Conservation (phyloP, 768 basidiomycete species). For the Suillus cothurnatus region DNA sequence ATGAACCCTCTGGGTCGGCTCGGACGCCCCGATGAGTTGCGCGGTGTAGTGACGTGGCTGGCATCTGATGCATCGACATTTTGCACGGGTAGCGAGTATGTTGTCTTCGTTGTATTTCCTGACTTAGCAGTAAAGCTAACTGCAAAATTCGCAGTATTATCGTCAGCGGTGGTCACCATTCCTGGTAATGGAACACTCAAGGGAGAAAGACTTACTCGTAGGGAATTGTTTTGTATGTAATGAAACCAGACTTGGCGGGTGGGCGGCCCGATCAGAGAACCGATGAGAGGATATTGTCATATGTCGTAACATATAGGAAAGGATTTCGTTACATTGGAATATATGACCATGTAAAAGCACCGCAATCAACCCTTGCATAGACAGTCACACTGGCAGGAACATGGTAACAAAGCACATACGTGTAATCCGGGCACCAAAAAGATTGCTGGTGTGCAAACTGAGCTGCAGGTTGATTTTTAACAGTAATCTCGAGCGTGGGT, state of each 20-base stretch:
- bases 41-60: conserved; percentile 72
- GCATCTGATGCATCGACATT: conserved; percentile 77
- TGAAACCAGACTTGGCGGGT: background rate
- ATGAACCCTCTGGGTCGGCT: conserved; percentile 73
- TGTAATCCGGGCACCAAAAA: too few relatives aligned
- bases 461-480: too few relatives aligned
- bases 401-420: too few relatives aligned
- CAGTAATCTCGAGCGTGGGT: background rate
- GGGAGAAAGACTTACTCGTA: background rate
- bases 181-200: conserved; percentile 24
- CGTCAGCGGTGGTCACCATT: conserved; percentile 34
- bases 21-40: conserved; percentile 70
- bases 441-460: too few relatives aligned
- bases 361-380: too few relatives aligned
- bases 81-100: conserved; percentile 83
- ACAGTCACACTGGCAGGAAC: too few relatives aligned
- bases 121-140: background rate
- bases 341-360: too few relatives aligned
- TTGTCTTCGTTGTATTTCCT: conserved; percentile 16
- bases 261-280: too few relatives aligned
- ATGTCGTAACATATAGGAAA: too few relatives aligned
- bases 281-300: too few relatives aligned
- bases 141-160: conserved; percentile 22
- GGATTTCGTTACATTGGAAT: too few relatives aligned
- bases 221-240: background rate